Conservation (phyloP, 1,139 yeast genomes). For the Saccharomyces uvarum region DNA sequence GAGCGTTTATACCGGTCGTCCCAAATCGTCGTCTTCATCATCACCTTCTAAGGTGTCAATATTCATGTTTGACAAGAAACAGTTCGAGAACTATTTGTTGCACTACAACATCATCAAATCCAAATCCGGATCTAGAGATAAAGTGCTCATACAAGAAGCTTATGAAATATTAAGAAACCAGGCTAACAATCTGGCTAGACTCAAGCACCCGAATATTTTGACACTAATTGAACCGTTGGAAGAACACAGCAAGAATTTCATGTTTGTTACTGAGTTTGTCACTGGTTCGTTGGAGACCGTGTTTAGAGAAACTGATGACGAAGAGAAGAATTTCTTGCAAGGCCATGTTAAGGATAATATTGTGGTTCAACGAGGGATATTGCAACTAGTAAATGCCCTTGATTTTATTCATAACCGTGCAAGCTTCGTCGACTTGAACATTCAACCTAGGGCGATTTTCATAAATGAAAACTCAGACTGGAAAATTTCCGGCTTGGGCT, state of each 20-base stretch:
- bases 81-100: conserved; percentile 51
- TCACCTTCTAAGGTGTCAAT: conserved; percentile 55
- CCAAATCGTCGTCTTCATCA: conserved; percentile 36
- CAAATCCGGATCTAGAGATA: conserved; percentile 30
- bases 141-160: conserved; percentile 35
- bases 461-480: conserved; percentile 86
- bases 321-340: conserved; percentile 24
- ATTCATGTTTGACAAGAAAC: conserved; percentile 79
- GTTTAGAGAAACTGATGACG: conserved; percentile 23
- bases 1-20: conserved; percentile 78
- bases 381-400: conserved; percentile 71
- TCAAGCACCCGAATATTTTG: conserved; percentile 82
- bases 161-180: conserved; percentile 46
- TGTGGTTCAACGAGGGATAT: conserved; percentile 74
- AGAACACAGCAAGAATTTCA: conserved; percentile 67
- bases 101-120: conserved; percentile 45
- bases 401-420: conserved; percentile 77
- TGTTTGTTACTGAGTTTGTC: conserved; percentile 82
- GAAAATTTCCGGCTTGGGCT: conserved; percentile 77
- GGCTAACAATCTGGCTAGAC: conserved; percentile 63
- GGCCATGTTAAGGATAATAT: conserved; percentile 47
- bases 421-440: conserved; percentile 64
- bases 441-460: conserved; percentile 71
- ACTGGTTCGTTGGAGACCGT: conserved; percentile 50
- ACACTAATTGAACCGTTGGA: conserved; percentile 82